Evolutionary conservation across 2,329 filamentous ascomycete species (phyloP).

Genomic region (Ceratocystis ficicola): DNA sequence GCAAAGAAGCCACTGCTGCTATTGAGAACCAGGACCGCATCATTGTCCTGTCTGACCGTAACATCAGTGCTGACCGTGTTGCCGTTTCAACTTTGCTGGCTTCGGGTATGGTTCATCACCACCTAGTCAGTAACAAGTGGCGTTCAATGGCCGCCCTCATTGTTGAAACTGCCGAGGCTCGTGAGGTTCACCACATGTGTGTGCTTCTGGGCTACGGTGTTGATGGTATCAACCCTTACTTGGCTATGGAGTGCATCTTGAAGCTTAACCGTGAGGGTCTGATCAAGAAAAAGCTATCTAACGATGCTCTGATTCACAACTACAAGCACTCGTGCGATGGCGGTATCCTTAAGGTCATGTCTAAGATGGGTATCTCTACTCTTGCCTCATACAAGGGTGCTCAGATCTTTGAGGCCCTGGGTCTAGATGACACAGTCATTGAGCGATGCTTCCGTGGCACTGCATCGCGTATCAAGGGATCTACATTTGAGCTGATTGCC

Average conservation of each 20-base stretch:
- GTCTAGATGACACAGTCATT: conserved; percentile 81
- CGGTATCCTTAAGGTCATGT: conserved; percentile 97
- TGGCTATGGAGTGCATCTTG: conserved; percentile 89
- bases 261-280: conserved; percentile 91
- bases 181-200: conserved; percentile 97
- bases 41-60: conserved; percentile 80
- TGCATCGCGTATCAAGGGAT: conserved; percentile 83
- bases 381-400: conserved; percentile 94
- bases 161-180: conserved; percentile 86
- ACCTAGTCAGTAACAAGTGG: conserved; percentile 92
- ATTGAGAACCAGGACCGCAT: conserved; percentile 75
- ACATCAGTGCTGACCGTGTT: conserved; percentile 69
- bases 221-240: conserved; percentile 87
- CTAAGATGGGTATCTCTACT: conserved; percentile 98
- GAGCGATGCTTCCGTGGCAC: conserved; percentile 93
- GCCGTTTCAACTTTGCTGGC: conserved; percentile 76
- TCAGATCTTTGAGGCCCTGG: conserved; percentile 93
- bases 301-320: conserved; percentile 78
- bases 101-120: conserved; percentile 88
- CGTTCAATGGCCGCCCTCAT: conserved; percentile 76
- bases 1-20: conserved; percentile 68
- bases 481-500: conserved; percentile 86
- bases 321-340: conserved; percentile 96
- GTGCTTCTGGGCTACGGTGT: conserved; percentile 93
- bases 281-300: conserved; percentile 75